Evolutionary conservation across 177 flowering plant genomes (phyloP).

Genomic region (Vitis hybrid): DNA sequence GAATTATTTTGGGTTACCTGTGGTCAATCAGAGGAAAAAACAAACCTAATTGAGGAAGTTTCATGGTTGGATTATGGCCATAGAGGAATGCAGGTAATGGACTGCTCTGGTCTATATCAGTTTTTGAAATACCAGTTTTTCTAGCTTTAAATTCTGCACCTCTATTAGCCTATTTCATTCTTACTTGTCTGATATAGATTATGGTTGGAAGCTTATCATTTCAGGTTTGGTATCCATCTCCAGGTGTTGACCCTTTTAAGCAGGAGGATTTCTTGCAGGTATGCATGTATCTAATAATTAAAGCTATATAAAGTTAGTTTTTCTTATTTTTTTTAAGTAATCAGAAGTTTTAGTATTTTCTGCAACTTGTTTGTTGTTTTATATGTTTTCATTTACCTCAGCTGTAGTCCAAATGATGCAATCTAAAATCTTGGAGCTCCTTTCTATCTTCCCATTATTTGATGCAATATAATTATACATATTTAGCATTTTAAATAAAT

Average conservation of each 20-base stretch:
- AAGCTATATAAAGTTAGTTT: background rate
- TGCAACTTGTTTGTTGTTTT: no score
- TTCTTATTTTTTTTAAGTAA: background rate
- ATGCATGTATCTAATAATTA: constrained; percentile 2
- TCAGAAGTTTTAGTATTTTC: background rate
- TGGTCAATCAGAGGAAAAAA: constrained; percentile 84
- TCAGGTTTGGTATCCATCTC: constrained; percentile 99
- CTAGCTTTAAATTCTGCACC: background rate
- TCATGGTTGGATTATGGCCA: constrained; percentile 97
- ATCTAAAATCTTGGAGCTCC: no score
- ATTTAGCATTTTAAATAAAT: no score
- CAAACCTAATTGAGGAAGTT: constrained; percentile 91
- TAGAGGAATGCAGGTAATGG: constrained; percentile 95
- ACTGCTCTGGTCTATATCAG: constrained; percentile 8
- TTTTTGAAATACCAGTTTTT: background rate
- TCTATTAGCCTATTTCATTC: background rate
- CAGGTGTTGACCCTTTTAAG: constrained; percentile 80
- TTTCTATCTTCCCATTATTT: no score
- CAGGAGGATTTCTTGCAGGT: constrained; percentile 99
- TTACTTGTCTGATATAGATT: constrained; percentile 50
- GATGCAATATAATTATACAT: no score
- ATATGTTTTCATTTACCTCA: no score
- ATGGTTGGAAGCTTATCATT: constrained; percentile 45
- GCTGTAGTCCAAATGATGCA: no score
- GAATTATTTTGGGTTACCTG: constrained; percentile 98